Conservation (phyloP, 2,329 filamentous ascomycete genomes). For the Claviceps maximensis region DNA sequence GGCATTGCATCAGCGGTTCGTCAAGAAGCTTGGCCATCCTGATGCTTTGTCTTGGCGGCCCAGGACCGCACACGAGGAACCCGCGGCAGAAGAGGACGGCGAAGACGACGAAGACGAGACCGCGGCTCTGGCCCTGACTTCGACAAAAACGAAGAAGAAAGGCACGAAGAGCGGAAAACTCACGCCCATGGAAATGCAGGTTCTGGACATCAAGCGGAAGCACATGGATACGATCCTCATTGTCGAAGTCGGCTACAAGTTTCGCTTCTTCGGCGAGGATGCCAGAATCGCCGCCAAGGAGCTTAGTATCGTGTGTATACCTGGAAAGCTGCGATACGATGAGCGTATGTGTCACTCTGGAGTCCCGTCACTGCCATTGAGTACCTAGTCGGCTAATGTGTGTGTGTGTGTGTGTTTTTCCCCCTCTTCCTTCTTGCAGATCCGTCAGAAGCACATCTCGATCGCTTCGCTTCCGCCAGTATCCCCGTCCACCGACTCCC, state of each 20-base stretch:
- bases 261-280: slow-evolving; percentile 93
- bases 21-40: slow-evolving; percentile 77
- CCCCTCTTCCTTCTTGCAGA: slow-evolving; percentile 28
- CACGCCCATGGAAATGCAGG: slow-evolving; percentile 87
- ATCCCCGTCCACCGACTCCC: slow-evolving; percentile 85
- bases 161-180: slow-evolving; percentile 60
- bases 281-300: slow-evolving; percentile 80
- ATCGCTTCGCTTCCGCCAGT: slow-evolving; percentile 87
- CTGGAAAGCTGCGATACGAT: slow-evolving; percentile 87
- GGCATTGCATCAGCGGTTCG: slow-evolving; percentile 68
- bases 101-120: slow-evolving; percentile 38
- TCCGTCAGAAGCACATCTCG: slow-evolving; percentile 80
- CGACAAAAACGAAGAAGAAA: slow-evolving; percentile 49
- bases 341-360: slow-evolving; percentile 45
- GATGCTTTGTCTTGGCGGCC: slow-evolving; percentile 63
- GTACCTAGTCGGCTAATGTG: slow-evolving; percentile 6
- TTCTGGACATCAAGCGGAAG: slow-evolving; percentile 85
- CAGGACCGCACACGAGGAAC: slow-evolving; percentile 41
- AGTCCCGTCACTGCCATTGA: not conserved
- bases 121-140: slow-evolving; percentile 29
- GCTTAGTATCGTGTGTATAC: slow-evolving; percentile 90
- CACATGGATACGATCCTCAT: slow-evolving; percentile 83
- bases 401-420: not conserved
- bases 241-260: slow-evolving; percentile 96
- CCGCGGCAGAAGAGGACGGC: slow-evolving; percentile 40